A percentile compares a stretch with the other conserved stretches of the same genome.
Conservation (phyloP, 2,329 filamentous ascomycete genomes). For the Fusarium floridanum region DNA sequence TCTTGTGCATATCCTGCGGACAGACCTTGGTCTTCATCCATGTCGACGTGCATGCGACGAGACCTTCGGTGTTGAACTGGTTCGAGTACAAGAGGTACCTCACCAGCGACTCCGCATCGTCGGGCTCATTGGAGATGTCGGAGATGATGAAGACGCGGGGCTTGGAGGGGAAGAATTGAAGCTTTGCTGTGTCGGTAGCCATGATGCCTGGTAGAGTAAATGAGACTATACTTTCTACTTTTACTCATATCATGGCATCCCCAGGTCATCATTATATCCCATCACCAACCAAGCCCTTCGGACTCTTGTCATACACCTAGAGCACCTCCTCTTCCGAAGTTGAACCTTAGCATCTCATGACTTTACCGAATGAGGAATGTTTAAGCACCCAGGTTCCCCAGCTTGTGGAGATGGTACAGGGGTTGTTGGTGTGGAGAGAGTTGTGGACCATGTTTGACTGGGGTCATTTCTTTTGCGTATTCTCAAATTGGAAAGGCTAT, state of each 20-base stretch:
- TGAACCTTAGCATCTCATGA: slow-evolving; percentile 22
- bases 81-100: slow-evolving; percentile 61
- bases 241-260: slow-evolving; percentile 13
- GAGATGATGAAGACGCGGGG: slow-evolving; percentile 57
- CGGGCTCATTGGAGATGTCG: slow-evolving; percentile 62
- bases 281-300: neutral
- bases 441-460: neutral
- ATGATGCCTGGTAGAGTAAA: slow-evolving; percentile 3
- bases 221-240: neutral
- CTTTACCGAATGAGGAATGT: neutral
- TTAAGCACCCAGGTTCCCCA: slow-evolving; percentile 1
- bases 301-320: neutral
- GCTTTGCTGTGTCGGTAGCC: slow-evolving; percentile 29
- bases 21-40: slow-evolving; percentile 58
- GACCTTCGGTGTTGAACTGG: slow-evolving; percentile 59
- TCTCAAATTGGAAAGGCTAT: slow-evolving; percentile 29
- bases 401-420: neutral
- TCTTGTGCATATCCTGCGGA: slow-evolving; percentile 58
- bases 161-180: slow-evolving; percentile 44
- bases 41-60: slow-evolving; percentile 61
- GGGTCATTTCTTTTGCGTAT: neutral
- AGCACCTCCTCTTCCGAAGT: slow-evolving; percentile 15
- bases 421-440: neutral
- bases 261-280: slow-evolving; percentile 28
- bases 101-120: slow-evolving; percentile 59